Percentiles rank a stretch among this genome's conserved stretches.
Evolutionary conservation across 768 basidiomycete genomes (phyloP).

Genomic region (Amanita thiersii): DNA sequence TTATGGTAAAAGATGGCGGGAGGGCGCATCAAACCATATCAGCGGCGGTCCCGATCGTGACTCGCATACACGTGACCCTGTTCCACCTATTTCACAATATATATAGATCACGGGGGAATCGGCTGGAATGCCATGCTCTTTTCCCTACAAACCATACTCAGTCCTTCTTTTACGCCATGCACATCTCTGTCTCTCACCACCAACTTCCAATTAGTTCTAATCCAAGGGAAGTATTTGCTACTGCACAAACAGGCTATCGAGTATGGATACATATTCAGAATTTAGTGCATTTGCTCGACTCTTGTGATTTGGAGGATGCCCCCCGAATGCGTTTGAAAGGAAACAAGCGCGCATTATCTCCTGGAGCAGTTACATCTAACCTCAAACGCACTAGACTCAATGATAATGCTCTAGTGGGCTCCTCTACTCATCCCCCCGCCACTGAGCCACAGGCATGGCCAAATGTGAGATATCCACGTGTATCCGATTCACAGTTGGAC

Average conservation of each 20-base stretch:
- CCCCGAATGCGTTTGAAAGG: neutral
- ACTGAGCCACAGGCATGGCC: neutral
- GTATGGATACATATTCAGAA: constrained; percentile 7
- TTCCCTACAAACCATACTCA: neutral
- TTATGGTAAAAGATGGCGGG: neutral
- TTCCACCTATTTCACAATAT: neutral
- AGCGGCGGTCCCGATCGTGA: neutral
- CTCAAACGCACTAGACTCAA: neutral
- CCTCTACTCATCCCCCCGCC: neutral
- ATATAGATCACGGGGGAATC: neutral
- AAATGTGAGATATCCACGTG: neutral
- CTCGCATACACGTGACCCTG: neutral
- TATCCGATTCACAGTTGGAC: neutral
- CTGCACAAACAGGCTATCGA: neutral
- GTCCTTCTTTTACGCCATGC: constrained; percentile 1
- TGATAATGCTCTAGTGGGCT: neutral
- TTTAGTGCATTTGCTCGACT: constrained; percentile 1
- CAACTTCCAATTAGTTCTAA: neutral
- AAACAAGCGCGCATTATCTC: constrained; percentile 6
- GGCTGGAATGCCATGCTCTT: neutral
- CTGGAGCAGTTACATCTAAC: neutral
- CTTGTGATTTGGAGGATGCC: neutral
- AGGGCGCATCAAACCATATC: neutral
- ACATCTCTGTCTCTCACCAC: constrained; percentile 3
- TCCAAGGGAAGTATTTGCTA: neutral